Evolutionary conservation across 1,139 yeast species (phyloP).

Genomic region (Protomyces lactucae-debilis): DNA sequence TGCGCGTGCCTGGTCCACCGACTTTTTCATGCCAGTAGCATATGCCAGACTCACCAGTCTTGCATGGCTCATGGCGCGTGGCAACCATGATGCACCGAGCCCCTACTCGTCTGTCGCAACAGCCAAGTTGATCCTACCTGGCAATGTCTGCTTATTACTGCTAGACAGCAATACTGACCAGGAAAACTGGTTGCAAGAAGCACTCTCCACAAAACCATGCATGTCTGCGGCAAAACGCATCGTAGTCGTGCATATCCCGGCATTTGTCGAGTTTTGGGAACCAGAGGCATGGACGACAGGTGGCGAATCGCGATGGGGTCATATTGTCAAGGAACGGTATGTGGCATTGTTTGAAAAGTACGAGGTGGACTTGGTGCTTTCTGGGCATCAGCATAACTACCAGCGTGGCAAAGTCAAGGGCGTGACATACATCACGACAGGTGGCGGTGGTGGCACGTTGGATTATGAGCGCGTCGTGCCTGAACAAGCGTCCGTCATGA

Average conservation of each 20-base stretch:
- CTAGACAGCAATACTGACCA: slow-evolving; percentile 13
- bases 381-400: slow-evolving; percentile 23
- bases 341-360: slow-evolving; percentile 7
- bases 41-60: background rate
- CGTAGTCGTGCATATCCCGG: slow-evolving; percentile 22
- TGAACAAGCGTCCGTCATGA: slow-evolving; percentile 2
- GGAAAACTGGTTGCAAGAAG: background rate
- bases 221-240: slow-evolving; percentile 11
- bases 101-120: background rate
- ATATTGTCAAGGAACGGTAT: slow-evolving; percentile 5
- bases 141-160: background rate
- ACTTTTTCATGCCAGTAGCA: slow-evolving; percentile 12
- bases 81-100: slow-evolving; percentile 22
- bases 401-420: slow-evolving; percentile 12
- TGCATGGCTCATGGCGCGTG: slow-evolving; percentile 25
- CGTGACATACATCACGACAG: slow-evolving; percentile 17
- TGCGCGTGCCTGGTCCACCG: slow-evolving; percentile 23
- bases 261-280: slow-evolving; percentile 23
- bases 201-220: slow-evolving; percentile 1
- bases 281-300: slow-evolving; percentile 13
- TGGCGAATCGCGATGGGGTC: slow-evolving; percentile 8
- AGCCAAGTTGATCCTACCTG: background rate
- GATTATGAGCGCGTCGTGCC: slow-evolving; percentile 12
- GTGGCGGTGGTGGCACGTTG: slow-evolving; percentile 22
- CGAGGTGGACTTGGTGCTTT: slow-evolving; percentile 17